A percentile compares a stretch with the other conserved stretches of the same genome.
These are phyloP conservation scores for Cryptococcus wingfieldii DNA, from an alignment of 1,284 basidiomycete genomes.

Conservation along the genomic window DNA sequence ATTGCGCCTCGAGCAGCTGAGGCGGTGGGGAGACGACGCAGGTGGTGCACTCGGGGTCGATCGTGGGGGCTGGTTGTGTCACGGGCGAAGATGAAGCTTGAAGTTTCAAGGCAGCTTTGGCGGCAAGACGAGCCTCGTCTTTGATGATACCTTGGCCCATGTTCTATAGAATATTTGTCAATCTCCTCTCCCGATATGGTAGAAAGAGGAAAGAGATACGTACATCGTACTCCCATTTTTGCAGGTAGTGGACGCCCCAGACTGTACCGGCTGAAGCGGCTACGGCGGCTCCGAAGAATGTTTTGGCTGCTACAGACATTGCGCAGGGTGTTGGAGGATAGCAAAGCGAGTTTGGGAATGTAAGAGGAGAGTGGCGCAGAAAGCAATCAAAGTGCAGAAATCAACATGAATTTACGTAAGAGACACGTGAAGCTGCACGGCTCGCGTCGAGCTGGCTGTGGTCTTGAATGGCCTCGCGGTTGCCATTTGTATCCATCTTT, in stretches of 20 bases:
- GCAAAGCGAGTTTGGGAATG: background rate
- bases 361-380: background rate
- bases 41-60: slow-evolving; percentile 41
- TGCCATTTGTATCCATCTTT: too few species aligned
- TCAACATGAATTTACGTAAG: too few species aligned
- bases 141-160: slow-evolving; percentile 87
- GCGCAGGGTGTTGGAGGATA: background rate
- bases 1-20: slow-evolving; percentile 36
- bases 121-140: slow-evolving; percentile 67
- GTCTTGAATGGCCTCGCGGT: too few species aligned
- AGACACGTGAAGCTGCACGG: too few species aligned
- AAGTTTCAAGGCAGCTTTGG: slow-evolving; percentile 20
- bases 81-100: slow-evolving; percentile 2
- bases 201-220: slow-evolving; percentile 10
- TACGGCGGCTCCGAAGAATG: slow-evolving; percentile 68
- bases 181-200: background rate
- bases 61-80: slow-evolving; percentile 28
- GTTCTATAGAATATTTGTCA: slow-evolving; percentile 53
- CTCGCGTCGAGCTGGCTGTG: too few species aligned
- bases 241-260: slow-evolving; percentile 87
- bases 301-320: slow-evolving; percentile 73
- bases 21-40: slow-evolving; percentile 42
- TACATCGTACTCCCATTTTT: slow-evolving; percentile 79
- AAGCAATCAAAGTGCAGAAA: background rate
- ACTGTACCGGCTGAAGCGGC: slow-evolving; percentile 67